Percentiles rank a stretch among this genome's conserved stretches.
Evolutionary conservation across 2,329 filamentous ascomycete species (phyloP).

Genomic region (Penicillium fuscoglaucum): DNA sequence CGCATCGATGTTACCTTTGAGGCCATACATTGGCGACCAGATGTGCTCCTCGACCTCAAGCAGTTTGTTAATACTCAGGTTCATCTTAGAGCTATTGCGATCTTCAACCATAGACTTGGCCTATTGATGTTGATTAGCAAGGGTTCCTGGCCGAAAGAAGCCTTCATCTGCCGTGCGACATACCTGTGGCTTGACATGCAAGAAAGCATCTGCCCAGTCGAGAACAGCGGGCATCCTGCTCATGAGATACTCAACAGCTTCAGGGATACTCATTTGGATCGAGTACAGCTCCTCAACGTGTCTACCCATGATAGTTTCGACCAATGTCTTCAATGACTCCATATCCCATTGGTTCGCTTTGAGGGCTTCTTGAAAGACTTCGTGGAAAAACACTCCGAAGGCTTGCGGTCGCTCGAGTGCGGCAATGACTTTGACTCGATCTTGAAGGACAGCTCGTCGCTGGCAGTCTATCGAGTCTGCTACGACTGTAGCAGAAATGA

Average conservation of each 20-base stretch:
- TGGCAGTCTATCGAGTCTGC: conserved; percentile 95
- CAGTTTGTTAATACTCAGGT: conserved; percentile 86
- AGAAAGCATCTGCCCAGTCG: conserved; percentile 79
- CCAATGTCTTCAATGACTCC: conserved; percentile 63
- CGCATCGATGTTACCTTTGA: conserved; percentile 97
- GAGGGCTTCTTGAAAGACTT: conserved; percentile 90
- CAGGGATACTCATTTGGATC: conserved; percentile 71
- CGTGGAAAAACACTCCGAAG: conserved; percentile 91
- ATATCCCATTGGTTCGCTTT: conserved; percentile 79
- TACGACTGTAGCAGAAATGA: conserved; percentile 91
- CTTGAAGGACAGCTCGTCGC: conserved; percentile 87
- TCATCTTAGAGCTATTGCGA: conserved; percentile 71
- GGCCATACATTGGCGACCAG: conserved; percentile 95
- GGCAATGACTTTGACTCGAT: conserved; percentile 87
- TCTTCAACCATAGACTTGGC: conserved; percentile 74
- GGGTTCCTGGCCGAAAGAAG: not conserved
- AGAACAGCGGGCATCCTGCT: conserved; percentile 81
- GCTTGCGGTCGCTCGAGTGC: conserved; percentile 77
- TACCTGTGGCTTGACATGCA: conserved; percentile 69
- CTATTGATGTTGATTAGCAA: conserved; percentile 44
- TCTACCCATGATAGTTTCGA: conserved; percentile 67
- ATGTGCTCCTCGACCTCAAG: conserved; percentile 97
- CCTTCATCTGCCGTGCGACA: conserved; percentile 20
- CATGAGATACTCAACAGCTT: conserved; percentile 75
- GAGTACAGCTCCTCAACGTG: conserved; percentile 89